Conservation (phyloP, 2,329 filamentous ascomycete genomes). For the Cadophora malorum region DNA sequence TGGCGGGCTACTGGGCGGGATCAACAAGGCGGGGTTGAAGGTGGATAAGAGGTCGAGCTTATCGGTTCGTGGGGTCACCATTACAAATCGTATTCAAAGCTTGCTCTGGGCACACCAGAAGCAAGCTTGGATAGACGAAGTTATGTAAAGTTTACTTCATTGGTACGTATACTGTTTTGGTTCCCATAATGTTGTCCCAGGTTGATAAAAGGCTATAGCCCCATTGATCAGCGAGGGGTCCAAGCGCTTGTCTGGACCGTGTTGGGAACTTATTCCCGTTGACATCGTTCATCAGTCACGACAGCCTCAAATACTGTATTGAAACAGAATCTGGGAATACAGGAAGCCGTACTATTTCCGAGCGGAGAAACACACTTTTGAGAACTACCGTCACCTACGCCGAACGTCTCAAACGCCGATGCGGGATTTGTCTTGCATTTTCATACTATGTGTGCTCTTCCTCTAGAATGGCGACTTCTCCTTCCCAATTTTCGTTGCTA, state of each 20-base stretch:
- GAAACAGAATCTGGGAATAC: neutral
- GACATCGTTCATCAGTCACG: neutral
- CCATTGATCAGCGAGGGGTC: neutral
- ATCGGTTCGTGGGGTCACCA: constrained; percentile 3
- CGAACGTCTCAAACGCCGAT: no score
- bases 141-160: constrained; percentile 8
- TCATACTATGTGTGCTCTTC: no score
- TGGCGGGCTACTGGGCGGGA: neutral
- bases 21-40: neutral
- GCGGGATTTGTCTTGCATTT: no score
- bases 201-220: neutral
- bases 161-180: neutral
- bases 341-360: no score
- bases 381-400: no score
- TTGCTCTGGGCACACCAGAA: neutral
- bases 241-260: neutral
- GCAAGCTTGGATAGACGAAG: neutral
- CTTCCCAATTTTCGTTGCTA: no score
- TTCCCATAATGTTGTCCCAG: neutral
- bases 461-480: no score
- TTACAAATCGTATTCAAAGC: constrained; percentile 10
- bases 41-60: constrained; percentile 10
- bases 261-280: neutral
- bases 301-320: neutral
- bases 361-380: no score